These are phyloP conservation scores for Mycosarcoma mackinlayi DNA, from an alignment of 1,284 basidiomycete species.

Conservation along the genomic window DNA sequence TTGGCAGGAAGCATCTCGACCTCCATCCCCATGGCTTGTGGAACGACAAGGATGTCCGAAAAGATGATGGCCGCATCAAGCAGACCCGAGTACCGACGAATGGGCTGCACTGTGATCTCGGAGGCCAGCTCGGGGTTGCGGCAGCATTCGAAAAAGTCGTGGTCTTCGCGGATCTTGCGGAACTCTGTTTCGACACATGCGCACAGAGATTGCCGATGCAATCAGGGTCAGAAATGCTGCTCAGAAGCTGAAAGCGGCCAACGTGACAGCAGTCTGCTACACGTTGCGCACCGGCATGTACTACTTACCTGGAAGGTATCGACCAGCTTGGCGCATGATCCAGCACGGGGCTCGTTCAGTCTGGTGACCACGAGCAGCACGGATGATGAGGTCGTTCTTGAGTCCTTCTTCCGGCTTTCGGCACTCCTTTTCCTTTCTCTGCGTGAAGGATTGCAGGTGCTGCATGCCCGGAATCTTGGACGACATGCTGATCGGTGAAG, in stretches of 20 bases:
- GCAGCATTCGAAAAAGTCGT: conserved; percentile 68
- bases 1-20: conserved; percentile 67
- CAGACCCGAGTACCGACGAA: conserved; percentile 64
- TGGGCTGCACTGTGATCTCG: conserved; percentile 67
- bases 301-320: conserved; percentile 86
- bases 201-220: no score
- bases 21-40: conserved; percentile 67
- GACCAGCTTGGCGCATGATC: conserved; percentile 98
- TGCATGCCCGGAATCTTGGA: conserved; percentile 58
- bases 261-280: not conserved
- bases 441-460: conserved; percentile 57
- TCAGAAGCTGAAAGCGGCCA: no score
- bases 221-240: no score
- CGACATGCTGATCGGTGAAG: conserved; percentile 27
- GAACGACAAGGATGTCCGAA: conserved; percentile 67
- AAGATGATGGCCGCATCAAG: conserved; percentile 68
- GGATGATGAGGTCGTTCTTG: conserved; percentile 87
- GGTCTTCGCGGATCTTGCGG: conserved; percentile 63
- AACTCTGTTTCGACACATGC: no score
- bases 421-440: conserved; percentile 50
- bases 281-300: not conserved
- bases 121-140: conserved; percentile 64
- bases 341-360: conserved; percentile 94
- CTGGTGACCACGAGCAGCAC: conserved; percentile 86
- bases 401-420: conserved; percentile 69